These are phyloP conservation scores for Ophiosphaerella narmari DNA, from an alignment of 2,329 filamentous ascomycete species.

Conservation along the genomic window DNA sequence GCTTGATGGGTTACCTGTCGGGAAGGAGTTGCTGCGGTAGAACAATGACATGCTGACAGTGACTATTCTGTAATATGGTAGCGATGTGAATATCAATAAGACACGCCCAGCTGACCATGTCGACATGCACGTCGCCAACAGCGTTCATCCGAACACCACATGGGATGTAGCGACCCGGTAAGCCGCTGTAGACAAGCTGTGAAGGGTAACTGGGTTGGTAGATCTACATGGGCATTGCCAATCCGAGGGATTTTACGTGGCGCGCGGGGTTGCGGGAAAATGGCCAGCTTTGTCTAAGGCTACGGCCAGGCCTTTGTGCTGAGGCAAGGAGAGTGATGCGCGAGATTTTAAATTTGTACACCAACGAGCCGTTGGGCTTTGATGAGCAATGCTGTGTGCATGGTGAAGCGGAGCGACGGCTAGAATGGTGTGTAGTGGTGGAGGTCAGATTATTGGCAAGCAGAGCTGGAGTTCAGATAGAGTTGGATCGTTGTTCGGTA, in stretches of 20 bases:
- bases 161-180: conserved; percentile 21
- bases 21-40: conserved; percentile 19
- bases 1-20: conserved; percentile 6
- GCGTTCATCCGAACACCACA: conserved; percentile 22
- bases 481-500: conserved; percentile 42
- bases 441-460: background rate
- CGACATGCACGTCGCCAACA: conserved; percentile 37
- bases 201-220: conserved; percentile 16
- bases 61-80: background rate
- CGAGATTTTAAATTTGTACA: no score
- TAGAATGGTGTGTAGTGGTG: conserved; percentile 1
- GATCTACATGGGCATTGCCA: conserved; percentile 23
- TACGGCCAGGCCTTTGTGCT: conserved; percentile 5
- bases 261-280: background rate
- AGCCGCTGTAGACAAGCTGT: conserved; percentile 12
- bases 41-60: conserved; percentile 13
- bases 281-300: background rate
- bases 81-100: conserved; percentile 11
- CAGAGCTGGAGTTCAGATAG: conserved; percentile 39
- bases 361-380: no score
- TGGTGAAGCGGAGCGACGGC: no score
- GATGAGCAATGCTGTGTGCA: no score
- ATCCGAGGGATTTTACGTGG: conserved; percentile 8
- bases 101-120: conserved; percentile 33
- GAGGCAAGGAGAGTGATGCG: no score